Percentiles rank a stretch among this genome's conserved stretches.
Evolutionary conservation across 225 moss, liverwort and hornwort species (phyloP).

Genomic region (Takakia lepidozioides): DNA sequence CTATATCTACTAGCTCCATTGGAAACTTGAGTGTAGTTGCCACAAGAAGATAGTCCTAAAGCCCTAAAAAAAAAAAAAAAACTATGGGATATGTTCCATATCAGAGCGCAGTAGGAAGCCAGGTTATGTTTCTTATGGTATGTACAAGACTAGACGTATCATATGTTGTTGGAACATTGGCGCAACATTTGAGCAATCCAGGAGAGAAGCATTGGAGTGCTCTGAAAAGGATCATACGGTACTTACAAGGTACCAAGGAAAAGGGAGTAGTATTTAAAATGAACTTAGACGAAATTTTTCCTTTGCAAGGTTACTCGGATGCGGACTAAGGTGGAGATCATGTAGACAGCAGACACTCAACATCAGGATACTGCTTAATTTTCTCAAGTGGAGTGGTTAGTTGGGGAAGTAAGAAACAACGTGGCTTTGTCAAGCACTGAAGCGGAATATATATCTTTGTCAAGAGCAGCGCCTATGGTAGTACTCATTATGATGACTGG

Average conservation of each 20-base stretch:
- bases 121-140: background rate
- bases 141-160: constrained; percentile 1
- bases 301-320: no score
- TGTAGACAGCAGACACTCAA: background rate
- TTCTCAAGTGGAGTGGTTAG: no score
- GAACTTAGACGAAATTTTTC: no score
- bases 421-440: no score
- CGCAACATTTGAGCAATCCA: no score
- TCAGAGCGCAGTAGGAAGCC: background rate
- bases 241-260: background rate
- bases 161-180: background rate
- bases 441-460: background rate
- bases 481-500: no score
- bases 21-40: background rate
- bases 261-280: no score
- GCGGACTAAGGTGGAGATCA: background rate
- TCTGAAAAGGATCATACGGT: background rate
- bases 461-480: background rate
- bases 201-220: background rate
- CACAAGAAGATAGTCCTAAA: background rate
- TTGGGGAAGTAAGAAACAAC: background rate
- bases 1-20: background rate
- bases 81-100: background rate
- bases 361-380: background rate
- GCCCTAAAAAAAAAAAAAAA: background rate